Evolutionary conservation across 108 stramenopile genomes (phyloP), one percentile per base, ranked within the genome.

Genomic region (Mediolabrus comicus): DNA sequence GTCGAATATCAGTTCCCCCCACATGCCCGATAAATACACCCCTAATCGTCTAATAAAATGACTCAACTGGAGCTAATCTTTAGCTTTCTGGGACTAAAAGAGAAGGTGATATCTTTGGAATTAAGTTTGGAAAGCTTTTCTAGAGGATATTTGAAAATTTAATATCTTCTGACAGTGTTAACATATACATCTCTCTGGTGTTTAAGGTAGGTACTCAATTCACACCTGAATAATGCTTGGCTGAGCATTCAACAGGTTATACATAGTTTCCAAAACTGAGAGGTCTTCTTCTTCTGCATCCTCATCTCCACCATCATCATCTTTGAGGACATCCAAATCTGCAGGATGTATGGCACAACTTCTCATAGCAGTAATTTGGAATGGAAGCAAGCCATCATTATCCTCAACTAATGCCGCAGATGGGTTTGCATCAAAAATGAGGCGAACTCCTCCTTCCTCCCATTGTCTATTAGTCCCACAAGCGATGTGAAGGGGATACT

Each of bases 401-500:
- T 90, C 85, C 58, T 69, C 69, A n/a, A 30, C 31, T 32, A 62
- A 11, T 25, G 85, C 69, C 1, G 81, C 83, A n/a, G 66, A 76
- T 4, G 89, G 84, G 61, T 90, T 76, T 22, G 87, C 89, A 28
- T 80, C 71, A 63, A 90, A 87, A n/a, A 87, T 62, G 13, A 52
- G 39, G 11, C 75, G 71, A 3, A 90, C 17, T 0, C 89, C 86
- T 24, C 69, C 77, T 13, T 74, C 75, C 59, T 74, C 76, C 92
- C 92, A 91, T 12, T 57, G 60, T 26, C 85, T 82, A 6, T 88
- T 88, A 13, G 74, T 35, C 33, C 78, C 85, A 70, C 89, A 91
- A 26, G 85, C 87, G 27, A 87, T 52, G 62, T 93, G 92, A 3
- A 93, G 63, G 2, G 92, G 88, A 61, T 82, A 66, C 51, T 75